phyloP scores from a whole-genome alignment of 768 basidiomycete genomes.

The Pulveroboletus sp. region DNA sequence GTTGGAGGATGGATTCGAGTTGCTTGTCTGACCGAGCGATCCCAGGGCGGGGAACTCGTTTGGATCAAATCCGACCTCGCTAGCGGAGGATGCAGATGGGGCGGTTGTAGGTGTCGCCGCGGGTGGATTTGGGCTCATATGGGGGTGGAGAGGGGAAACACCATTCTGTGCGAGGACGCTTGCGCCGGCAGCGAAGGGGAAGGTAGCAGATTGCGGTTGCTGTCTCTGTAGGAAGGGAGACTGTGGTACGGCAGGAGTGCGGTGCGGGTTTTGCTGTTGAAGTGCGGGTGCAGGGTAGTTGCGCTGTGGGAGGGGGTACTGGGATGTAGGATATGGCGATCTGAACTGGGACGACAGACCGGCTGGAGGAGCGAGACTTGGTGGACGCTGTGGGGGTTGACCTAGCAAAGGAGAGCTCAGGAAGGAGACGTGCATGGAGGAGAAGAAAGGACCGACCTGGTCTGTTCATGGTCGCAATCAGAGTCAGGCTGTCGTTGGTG shows the following conservation, averaged over 20 bases:
- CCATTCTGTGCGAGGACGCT: constrained; percentile 55
- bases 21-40: constrained; percentile 47
- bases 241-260: constrained; percentile 52
- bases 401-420: constrained; percentile 39
- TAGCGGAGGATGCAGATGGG: constrained; percentile 59
- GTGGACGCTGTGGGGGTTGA: constrained; percentile 79
- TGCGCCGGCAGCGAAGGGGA: constrained; percentile 49
- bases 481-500: background rate
- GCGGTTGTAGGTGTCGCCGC: constrained; percentile 39
- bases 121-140: constrained; percentile 48
- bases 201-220: constrained; percentile 38
- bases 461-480: constrained; percentile 46
- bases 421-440: background rate
- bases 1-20: constrained; percentile 34
- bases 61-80: constrained; percentile 76
- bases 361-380: constrained; percentile 64
- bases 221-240: constrained; percentile 65
- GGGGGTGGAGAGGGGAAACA: constrained; percentile 49
- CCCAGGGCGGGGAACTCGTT: constrained; percentile 89
- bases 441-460: constrained; percentile 40
- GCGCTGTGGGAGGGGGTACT: constrained; percentile 29
- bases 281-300: constrained; percentile 38
- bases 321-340: constrained; percentile 40
- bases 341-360: constrained; percentile 62
- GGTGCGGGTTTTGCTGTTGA: constrained; percentile 54